These are phyloP conservation scores for Henckelia pumila DNA, from an alignment of 257 asterid genomes.

Conservation along the genomic window DNA sequence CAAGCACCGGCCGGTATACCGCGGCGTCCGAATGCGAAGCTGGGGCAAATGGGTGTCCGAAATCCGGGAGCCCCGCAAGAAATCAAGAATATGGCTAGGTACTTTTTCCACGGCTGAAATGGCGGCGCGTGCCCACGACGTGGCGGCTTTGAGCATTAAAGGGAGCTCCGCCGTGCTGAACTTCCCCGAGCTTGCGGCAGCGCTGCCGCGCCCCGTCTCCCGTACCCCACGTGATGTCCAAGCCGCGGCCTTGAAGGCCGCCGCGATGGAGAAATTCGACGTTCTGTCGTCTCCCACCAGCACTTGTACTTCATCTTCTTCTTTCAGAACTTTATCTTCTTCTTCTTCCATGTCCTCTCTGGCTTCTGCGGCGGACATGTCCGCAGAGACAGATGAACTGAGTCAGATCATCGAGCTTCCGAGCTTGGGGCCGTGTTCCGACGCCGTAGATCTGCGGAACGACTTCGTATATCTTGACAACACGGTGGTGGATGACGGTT, in stretches of 20 bases:
- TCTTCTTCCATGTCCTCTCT: neutral
- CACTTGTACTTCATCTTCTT: neutral
- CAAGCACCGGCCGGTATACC: slow-evolving; percentile 37
- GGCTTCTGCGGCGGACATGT: neutral
- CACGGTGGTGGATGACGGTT: slow-evolving; percentile 8
- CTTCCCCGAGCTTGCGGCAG: slow-evolving; percentile 38
- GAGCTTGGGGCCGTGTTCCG: slow-evolving; percentile 36
- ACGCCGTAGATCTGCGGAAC: slow-evolving; percentile 1
- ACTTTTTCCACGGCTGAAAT: slow-evolving; percentile 51
- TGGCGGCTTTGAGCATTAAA: slow-evolving; percentile 45
- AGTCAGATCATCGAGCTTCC: slow-evolving; percentile 46
- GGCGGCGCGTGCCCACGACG: slow-evolving; percentile 68
- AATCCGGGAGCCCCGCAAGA: slow-evolving; percentile 55
- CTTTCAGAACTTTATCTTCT: neutral
- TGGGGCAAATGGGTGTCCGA: slow-evolving; percentile 65
- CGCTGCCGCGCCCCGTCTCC: slow-evolving; percentile 44
- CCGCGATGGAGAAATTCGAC: slow-evolving; percentile 36
- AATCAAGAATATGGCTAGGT: slow-evolving; percentile 50
- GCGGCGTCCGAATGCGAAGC: slow-evolving; percentile 49
- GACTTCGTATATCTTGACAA: slow-evolving; percentile 36
- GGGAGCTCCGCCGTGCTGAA: slow-evolving; percentile 39
- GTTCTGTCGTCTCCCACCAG: neutral
- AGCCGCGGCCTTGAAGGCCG: slow-evolving; percentile 50
- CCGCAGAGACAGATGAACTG: slow-evolving; percentile 30
- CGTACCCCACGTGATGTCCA: slow-evolving; percentile 50